These are phyloP conservation scores for Ascochyta viciae-villosae DNA, from an alignment of 2,329 filamentous ascomycete species.

Conservation along the genomic window DNA sequence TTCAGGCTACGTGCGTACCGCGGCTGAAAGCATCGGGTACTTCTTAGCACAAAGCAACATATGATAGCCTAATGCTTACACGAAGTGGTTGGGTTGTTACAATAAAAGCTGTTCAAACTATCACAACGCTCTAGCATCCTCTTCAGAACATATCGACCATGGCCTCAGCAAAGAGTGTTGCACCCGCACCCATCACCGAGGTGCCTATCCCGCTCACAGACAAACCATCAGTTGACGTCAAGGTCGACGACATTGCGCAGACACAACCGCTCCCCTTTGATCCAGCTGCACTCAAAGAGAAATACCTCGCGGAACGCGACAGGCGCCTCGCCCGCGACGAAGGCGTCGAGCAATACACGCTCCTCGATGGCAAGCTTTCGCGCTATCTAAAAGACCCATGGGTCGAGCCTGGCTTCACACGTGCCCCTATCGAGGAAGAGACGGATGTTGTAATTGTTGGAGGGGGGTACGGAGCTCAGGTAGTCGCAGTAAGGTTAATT, in stretches of 20 bases:
- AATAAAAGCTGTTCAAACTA: neutral
- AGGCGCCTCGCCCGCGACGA: conserved; percentile 34
- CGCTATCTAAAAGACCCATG: conserved; percentile 39
- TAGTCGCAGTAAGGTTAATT: conserved; percentile 51
- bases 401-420: conserved; percentile 33
- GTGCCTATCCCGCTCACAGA: conserved; percentile 22
- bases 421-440: conserved; percentile 38
- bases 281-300: conserved; percentile 33
- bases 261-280: conserved; percentile 33
- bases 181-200: conserved; percentile 26
- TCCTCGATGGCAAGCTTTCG: conserved; percentile 34
- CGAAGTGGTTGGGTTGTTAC: neutral
- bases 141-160: conserved; percentile 3
- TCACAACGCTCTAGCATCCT: neutral
- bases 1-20: neutral
- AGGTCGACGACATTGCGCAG: conserved; percentile 22
- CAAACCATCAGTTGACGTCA: conserved; percentile 27
- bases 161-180: conserved; percentile 18
- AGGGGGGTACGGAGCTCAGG: conserved; percentile 54
- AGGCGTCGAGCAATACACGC: conserved; percentile 39
- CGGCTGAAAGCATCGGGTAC: neutral
- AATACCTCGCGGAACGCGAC: conserved; percentile 40
- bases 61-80: neutral
- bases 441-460: conserved; percentile 50
- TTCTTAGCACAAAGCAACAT: neutral